phyloP scores from a whole-genome alignment of 371 early-diverging fungal species.

The Circinella minor region DNA sequence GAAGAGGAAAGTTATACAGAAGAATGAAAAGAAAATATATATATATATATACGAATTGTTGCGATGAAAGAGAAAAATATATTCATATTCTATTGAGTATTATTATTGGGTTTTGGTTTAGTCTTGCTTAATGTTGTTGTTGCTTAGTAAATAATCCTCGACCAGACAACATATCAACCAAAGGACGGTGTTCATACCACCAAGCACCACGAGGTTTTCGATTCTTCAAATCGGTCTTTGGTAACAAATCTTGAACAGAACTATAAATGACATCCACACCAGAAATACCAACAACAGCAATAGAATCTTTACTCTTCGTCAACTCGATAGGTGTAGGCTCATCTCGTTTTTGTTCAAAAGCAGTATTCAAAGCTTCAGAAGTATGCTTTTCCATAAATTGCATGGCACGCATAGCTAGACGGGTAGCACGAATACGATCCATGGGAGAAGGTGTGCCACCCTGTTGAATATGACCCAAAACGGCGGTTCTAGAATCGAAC shows the following conservation, averaged over 20 bases:
- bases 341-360: constrained; percentile 27
- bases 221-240: constrained; percentile 80
- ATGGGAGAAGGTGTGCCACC: constrained; percentile 96
- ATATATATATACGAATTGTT: no score
- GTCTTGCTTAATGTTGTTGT: constrained; percentile 8
- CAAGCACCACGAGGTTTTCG: constrained; percentile 74
- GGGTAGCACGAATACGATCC: constrained; percentile 94
- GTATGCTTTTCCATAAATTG: constrained; percentile 61
- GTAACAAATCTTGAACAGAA: constrained; percentile 69
- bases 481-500: constrained; percentile 92
- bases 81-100: not conserved
- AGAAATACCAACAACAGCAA: constrained; percentile 83
- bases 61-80: not conserved
- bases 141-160: constrained; percentile 33
- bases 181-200: constrained; percentile 76
- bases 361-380: constrained; percentile 30
- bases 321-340: constrained; percentile 61
- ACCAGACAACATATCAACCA: constrained; percentile 50
- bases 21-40: not conserved
- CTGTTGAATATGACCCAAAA: constrained; percentile 97
- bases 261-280: constrained; percentile 79
- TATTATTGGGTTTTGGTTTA: not conserved
- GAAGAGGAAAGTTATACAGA: no score
- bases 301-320: constrained; percentile 62
- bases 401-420: constrained; percentile 78